Evolutionary conservation across 2,329 filamentous ascomycete species (phyloP).

Genomic region (Chaetomium sp.): DNA sequence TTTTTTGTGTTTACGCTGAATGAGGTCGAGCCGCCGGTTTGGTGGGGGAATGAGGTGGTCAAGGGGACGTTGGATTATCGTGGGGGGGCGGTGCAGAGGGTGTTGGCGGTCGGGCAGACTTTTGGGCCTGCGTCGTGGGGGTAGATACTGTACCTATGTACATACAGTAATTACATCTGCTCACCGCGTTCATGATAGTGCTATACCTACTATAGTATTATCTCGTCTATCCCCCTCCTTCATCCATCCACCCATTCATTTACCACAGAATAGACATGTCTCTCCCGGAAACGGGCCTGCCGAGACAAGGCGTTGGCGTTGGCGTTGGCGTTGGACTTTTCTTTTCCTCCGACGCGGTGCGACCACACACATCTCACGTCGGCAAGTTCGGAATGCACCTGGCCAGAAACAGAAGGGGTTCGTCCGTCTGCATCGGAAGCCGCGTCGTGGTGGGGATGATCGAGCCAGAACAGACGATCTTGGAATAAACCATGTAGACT

Average conservation of each 20-base stretch:
- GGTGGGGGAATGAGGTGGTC: constrained; percentile 63
- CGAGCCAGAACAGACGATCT: no score
- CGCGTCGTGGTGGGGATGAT: no score
- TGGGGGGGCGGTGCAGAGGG: constrained; percentile 51
- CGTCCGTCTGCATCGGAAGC: no score
- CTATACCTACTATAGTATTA: constrained; percentile 12
- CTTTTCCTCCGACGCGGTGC: no score
- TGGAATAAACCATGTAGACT: no score
- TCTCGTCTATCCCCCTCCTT: constrained; percentile 2
- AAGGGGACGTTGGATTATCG: constrained; percentile 54
- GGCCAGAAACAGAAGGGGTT: no score
- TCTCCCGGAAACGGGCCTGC: no score
- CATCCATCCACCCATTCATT: background rate
- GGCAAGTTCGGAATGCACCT: no score
- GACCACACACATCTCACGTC: no score
- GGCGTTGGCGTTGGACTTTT: no score
- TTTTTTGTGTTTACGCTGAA: constrained; percentile 64
- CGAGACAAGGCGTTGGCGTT: no score
- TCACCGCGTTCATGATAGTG: constrained; percentile 11
- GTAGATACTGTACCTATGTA: background rate
- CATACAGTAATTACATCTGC: background rate
- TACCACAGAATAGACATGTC: background rate
- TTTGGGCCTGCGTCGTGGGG: constrained; percentile 57
- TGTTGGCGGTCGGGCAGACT: constrained; percentile 45
- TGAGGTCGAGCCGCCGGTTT: constrained; percentile 53